Base-by-base conservation (phyloP, 805 yeast species). In the Candida succiphila region DNA sequence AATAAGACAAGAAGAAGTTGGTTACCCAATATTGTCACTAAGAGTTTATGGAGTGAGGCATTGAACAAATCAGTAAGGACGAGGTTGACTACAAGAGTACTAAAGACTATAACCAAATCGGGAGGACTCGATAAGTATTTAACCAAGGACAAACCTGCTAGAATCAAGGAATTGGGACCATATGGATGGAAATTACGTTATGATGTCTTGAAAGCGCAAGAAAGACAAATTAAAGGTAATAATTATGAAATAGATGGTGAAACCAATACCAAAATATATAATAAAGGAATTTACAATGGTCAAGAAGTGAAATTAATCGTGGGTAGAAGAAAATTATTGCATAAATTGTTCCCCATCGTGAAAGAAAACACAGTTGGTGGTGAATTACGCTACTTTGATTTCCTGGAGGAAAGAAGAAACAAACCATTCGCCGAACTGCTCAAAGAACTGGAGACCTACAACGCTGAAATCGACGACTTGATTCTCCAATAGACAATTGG, bases 51-150 rank as follows among this genome's bases (percentile, higher is more conserved):
- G 92, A 84, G 95, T 42, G 95, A 84, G 45, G 61, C 83, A 0
- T 66, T 92, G 46, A 61, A 75, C 37, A 66, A 65, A 43, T 57
- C 63, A 26, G 55, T 87, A 29, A 62, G 63, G 31, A 56, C 85
- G 35, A 75, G 69, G 38, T 75, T 87, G 24, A 78, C 87, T 7
- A 72, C 96, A 5, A 72, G 78, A 38, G 96, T 87, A 5, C 67
- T 92, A 51, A 75, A 78, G 48, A 87, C 96, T 0, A 79, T 92
- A 38, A 80, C 84, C 37, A 84, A 77, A 46, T 97, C 89, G 56
- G 98, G 98, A 40, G 98, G 99, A 5, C 65, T 92, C 36, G 99
- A 92, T 52, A 78, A 78, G 42, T 92, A 92, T 53, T 58, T 92
- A 40, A 69, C 76, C 28, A 92, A 92, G 58, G 94, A 87, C 38